Conservation (phyloP, 176 grass and related monocot species). For the Oropetium thomaeum region DNA sequence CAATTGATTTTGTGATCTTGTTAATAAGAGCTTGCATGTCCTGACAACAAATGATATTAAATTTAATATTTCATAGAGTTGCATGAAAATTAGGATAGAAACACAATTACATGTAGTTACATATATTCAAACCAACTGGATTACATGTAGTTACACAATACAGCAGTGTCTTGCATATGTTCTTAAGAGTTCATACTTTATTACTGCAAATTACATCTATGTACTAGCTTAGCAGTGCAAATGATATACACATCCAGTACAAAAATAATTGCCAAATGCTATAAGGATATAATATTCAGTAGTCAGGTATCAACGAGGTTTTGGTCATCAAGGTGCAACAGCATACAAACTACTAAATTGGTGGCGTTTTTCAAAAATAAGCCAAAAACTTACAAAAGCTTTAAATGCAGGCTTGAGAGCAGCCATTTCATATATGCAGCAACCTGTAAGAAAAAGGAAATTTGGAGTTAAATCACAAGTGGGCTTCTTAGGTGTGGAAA, state of each 20-base stretch:
- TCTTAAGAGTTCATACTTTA: slow-evolving; percentile 14
- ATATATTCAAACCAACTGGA: neutral
- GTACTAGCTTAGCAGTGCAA: too few species aligned
- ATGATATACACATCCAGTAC: neutral
- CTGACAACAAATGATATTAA: slow-evolving; percentile 37
- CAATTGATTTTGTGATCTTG: slow-evolving; percentile 98
- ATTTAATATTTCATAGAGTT: neutral
- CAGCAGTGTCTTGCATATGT: neutral
- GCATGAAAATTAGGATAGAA: neutral
- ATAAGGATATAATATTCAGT: neutral
- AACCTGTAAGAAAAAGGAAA: slow-evolving; percentile 54
- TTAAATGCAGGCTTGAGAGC: slow-evolving; percentile 85
- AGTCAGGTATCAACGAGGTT: neutral
- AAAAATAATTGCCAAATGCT: neutral
- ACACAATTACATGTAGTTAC: neutral
- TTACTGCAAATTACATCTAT: slow-evolving; percentile 21
- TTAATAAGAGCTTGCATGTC: slow-evolving; percentile 98
- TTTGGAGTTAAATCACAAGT: slow-evolving; percentile 6
- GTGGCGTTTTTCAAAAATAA: neutral
- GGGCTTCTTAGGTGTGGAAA: slow-evolving; percentile 9
- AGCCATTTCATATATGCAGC: slow-evolving; percentile 98
- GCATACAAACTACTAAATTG: neutral
- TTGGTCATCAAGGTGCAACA: slow-evolving; percentile 19
- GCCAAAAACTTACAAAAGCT: slow-evolving; percentile 74
- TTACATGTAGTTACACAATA: neutral